Evolutionary conservation across 2,329 filamentous ascomycete genomes (phyloP), one percentile per base, ranked within the genome.

Genomic region (Penicillium polonicum): DNA sequence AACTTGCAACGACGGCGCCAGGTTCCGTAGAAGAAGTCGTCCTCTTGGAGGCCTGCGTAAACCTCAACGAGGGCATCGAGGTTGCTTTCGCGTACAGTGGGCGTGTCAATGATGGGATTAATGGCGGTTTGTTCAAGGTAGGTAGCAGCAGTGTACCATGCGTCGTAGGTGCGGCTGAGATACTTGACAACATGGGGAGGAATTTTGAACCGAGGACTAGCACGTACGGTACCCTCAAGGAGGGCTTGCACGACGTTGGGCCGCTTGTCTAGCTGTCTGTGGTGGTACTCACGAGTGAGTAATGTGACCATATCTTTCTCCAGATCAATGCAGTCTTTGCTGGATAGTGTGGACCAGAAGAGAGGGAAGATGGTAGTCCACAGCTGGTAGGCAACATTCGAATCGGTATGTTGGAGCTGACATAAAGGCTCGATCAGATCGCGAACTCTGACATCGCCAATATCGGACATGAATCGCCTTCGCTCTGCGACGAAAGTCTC

Each of bases 101-200:
- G 80, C 1, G 92, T 96, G 67, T 97, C 92, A 41, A 92, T 85
- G 25, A 92, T 84, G 0, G 94, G 92, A 51, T 87, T 87, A 69
- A 96, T 88, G 9, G 91, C 92, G 29, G 89, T 86, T 57, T 96
- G 91, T 74, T 99, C 94, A 61, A 99, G 85, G 68, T 94, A 92
- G 15, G 89, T 87, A 23, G 96, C 83, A 15, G 91, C 91, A n/a
- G 91, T 92, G 72, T 99, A 99, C 95, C 94, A 99, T 0, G 89
- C 90, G 74, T 97, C 92, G 71, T 96, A 99, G 0, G 91, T 96
- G 73, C 90, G 91, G 21, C 92, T 93, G 55, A 95, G 84, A 67
- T 92, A 97, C 72, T 99, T 99, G 78, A 99, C 86, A 38, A 97
- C 91, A 70, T 99, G 94, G 0, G 94, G 91, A 7, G 94, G 94